Evolutionary conservation across 768 basidiomycete genomes (phyloP).

Genomic region (Leccinum subgranulosum): DNA sequence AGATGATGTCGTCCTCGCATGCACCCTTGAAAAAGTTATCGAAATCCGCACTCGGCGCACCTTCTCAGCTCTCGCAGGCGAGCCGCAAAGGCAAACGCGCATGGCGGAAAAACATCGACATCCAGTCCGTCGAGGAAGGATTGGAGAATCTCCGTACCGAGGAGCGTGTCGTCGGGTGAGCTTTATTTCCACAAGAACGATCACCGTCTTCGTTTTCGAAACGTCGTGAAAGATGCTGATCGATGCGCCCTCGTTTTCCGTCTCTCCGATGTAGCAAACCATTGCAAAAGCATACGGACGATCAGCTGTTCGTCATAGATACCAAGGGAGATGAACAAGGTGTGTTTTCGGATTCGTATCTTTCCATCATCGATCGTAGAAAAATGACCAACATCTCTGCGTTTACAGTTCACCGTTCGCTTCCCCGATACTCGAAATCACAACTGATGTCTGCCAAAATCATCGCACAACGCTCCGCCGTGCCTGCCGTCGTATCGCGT

Average conservation of each 20-base stretch:
- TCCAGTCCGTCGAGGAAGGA: slow-evolving; percentile 72
- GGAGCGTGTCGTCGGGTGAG: slow-evolving; percentile 77
- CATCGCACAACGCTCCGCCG: slow-evolving; percentile 80
- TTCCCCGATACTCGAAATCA: slow-evolving; percentile 52
- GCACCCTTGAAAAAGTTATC: not conserved
- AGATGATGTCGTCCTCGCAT: slow-evolving; percentile 13
- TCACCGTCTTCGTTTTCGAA: not conserved
- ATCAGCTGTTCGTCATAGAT: slow-evolving; percentile 80
- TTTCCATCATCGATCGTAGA: not conserved
- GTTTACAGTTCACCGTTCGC: slow-evolving; percentile 51
- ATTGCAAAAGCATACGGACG: slow-evolving; percentile 64
- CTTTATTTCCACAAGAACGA: not conserved
- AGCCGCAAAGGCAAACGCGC: slow-evolving; percentile 89
- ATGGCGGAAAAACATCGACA: slow-evolving; percentile 92
- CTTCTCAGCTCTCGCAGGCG: slow-evolving; percentile 46
- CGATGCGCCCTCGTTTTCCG: not conserved
- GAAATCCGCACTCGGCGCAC: slow-evolving; percentile 22
- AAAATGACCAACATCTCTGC: too few relatives aligned
- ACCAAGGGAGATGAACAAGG: slow-evolving; percentile 73
- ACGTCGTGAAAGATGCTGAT: not conserved
- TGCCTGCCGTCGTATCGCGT: slow-evolving; percentile 79
- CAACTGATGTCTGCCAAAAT: slow-evolving; percentile 73
- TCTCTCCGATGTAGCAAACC: not conserved
- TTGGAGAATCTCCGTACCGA: slow-evolving; percentile 78
- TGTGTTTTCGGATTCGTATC: slow-evolving; percentile 21